Evolutionary conservation across 768 basidiomycete species (phyloP).

Genomic region (Pisolithus marmoratus): DNA sequence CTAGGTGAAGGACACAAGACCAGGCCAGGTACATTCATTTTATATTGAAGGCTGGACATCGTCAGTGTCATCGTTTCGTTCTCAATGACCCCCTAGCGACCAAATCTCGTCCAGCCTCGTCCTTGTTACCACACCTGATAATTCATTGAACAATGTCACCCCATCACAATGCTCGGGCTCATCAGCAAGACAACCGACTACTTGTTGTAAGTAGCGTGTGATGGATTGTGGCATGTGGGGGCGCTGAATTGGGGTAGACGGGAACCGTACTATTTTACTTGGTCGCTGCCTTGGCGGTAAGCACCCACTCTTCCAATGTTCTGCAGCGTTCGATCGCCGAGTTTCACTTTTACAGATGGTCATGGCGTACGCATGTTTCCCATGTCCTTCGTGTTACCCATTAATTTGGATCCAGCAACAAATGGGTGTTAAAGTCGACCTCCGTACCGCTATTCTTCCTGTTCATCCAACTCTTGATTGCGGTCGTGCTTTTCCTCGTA

Average conservation of each 20-base stretch:
- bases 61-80: not conserved
- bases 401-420: constrained; percentile 49
- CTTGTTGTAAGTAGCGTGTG: constrained; percentile 24
- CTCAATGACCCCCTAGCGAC: not conserved
- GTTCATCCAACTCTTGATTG: constrained; percentile 73
- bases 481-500: constrained; percentile 66
- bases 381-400: constrained; percentile 13
- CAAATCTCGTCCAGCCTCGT: not conserved
- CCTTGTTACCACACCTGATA: not conserved
- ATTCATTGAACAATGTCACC: constrained; percentile 16
- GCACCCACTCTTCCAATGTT: constrained; percentile 26
- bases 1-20: not conserved
- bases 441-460: constrained; percentile 82
- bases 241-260: constrained; percentile 35
- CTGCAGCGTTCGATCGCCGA: constrained; percentile 1
- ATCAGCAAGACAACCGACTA: constrained; percentile 27
- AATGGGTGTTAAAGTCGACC: constrained; percentile 84
- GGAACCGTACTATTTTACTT: constrained; percentile 83
- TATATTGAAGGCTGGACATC: not conserved
- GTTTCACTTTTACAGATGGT: constrained; percentile 58
- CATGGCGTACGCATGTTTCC: constrained; percentile 58
- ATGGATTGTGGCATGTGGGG: not conserved
- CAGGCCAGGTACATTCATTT: not conserved
- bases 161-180: constrained; percentile 21
- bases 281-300: constrained; percentile 79